Percentiles rank a stretch among this genome's conserved stretches.
Conservation (phyloP, 1,139 yeast genomes). For the Sugiyamaella xylanicola region DNA sequence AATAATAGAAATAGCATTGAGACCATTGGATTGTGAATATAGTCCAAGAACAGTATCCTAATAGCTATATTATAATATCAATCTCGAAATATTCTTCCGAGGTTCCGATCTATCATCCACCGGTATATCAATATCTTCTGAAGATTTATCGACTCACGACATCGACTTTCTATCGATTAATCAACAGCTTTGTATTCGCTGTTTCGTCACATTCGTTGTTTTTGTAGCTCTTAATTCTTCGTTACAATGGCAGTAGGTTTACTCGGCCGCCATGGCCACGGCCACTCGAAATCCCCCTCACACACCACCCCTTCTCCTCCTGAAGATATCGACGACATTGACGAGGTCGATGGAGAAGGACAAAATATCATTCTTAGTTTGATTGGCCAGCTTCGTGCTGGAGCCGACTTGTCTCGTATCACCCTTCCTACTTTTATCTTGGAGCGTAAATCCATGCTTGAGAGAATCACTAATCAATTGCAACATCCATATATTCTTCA, state of each 20-base stretch:
- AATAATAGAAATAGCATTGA: too few relatives aligned
- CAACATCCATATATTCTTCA: constrained; percentile 78
- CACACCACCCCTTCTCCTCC: constrained; percentile 13
- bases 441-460: constrained; percentile 95
- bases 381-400: constrained; percentile 88
- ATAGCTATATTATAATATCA: background rate
- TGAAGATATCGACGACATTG: constrained; percentile 51
- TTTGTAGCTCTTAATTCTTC: too few relatives aligned
- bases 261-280: constrained; percentile 1
- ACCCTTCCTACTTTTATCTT: constrained; percentile 93
- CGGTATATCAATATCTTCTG: too few relatives aligned
- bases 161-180: background rate
- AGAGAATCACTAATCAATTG: constrained; percentile 86
- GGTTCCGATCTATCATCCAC: background rate
- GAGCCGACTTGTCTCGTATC: constrained; percentile 84
- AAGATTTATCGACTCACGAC: background rate
- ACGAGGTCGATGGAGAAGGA: constrained; percentile 87
- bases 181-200: too few relatives aligned
- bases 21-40: background rate
- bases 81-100: background rate
- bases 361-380: constrained; percentile 84
- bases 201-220: too few relatives aligned
- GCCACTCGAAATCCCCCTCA: constrained; percentile 21
- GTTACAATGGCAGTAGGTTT: constrained; percentile 16
- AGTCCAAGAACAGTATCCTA: too few relatives aligned